Evolutionary conservation across 495 filamentous ascomycete species (phyloP).

Genomic region (Tuber melanosporum): DNA sequence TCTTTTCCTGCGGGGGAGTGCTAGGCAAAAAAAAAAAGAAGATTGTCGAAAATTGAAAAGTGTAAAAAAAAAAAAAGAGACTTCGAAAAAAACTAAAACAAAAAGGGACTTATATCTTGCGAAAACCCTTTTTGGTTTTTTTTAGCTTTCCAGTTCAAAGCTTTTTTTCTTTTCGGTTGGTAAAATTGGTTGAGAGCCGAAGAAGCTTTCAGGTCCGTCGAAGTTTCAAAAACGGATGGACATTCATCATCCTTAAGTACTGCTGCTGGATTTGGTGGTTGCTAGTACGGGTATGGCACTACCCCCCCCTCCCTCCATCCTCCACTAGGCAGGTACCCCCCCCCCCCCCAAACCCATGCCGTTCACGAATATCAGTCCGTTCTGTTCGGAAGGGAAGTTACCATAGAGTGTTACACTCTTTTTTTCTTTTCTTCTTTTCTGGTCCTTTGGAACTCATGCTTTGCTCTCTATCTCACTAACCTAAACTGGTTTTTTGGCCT

Average conservation of each 20-base stretch:
- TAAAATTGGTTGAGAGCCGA: conserved; percentile 5
- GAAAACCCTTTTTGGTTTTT: conserved; percentile 1
- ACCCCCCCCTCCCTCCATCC: neutral
- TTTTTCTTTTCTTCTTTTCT: neutral
- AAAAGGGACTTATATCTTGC: conserved; percentile 6
- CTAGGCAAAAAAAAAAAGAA: neutral
- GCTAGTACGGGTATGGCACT: neutral
- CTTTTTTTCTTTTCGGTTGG: neutral
- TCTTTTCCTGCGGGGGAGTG: neutral
- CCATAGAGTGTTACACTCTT: neutral
- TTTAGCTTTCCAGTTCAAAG: conserved; percentile 4
- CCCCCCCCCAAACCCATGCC: neutral
- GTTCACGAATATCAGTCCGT: neutral
- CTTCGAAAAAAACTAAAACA: conserved; percentile 3
- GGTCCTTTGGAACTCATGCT: neutral
- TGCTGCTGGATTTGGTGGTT: neutral
- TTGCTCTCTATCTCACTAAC: neutral
- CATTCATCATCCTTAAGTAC: neutral
- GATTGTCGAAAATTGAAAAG: neutral
- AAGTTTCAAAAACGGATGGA: conserved; percentile 7
- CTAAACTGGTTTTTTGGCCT: neutral
- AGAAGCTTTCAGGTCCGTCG: conserved; percentile 6
- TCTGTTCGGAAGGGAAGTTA: neutral
- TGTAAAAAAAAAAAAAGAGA: neutral
- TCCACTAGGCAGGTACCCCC: neutral